phyloP scores from a whole-genome alignment of 163 green algal genomes.

The Chloromonas sp. region DNA sequence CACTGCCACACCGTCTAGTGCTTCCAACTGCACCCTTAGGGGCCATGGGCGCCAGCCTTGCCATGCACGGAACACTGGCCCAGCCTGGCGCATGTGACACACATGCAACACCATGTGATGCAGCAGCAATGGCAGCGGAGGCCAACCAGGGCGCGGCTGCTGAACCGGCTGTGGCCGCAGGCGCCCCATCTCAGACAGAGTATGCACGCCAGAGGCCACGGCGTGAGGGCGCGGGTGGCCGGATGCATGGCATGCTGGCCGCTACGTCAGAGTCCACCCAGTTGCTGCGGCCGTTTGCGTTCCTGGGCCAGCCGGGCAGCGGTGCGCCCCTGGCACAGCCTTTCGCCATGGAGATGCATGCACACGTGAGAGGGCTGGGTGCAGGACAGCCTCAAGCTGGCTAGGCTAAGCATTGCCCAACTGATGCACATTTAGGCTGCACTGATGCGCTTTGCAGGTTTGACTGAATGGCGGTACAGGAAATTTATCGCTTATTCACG shows the following conservation, averaged over 20 bases:
- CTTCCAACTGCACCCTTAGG: not conserved
- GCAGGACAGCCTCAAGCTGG: too few relatives aligned
- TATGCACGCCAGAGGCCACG: slow-evolving; percentile 56
- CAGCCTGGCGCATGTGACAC: too few relatives aligned
- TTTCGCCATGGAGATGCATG: slow-evolving; percentile 48
- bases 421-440: too few relatives aligned
- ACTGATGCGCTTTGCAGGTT: too few relatives aligned
- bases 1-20: not conserved
- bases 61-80: not conserved
- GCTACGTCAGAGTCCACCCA: slow-evolving; percentile 60
- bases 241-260: slow-evolving; percentile 34
- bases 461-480: too few relatives aligned
- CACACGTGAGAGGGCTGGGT: slow-evolving; percentile 9
- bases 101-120: too few relatives aligned
- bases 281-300: slow-evolving; percentile 52
- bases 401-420: too few relatives aligned
- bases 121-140: too few relatives aligned
- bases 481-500: too few relatives aligned
- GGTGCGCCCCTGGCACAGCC: slow-evolving; percentile 49
- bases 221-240: slow-evolving; percentile 28
- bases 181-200: slow-evolving; percentile 33
- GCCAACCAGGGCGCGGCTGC: too few relatives aligned
- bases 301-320: slow-evolving; percentile 47
- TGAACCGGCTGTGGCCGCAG: too few relatives aligned
- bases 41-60: not conserved